Evolutionary conservation across 257 asterid genomes (phyloP).

Genomic region (Salvia hispanica): DNA sequence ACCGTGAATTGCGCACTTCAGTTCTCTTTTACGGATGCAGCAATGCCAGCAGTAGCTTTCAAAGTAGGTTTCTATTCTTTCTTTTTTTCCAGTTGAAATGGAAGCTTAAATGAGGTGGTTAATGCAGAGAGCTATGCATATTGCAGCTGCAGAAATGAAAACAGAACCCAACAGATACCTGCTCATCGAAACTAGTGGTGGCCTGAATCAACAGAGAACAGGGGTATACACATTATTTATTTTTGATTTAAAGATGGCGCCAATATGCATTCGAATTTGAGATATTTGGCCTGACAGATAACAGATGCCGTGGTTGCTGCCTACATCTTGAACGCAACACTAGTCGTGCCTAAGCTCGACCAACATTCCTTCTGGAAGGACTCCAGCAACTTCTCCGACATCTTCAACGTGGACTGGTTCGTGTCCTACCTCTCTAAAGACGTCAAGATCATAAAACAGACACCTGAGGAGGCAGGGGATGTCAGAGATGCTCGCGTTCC

Average conservation of each 20-base stretch:
- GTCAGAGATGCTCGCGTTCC: slow-evolving; percentile 54
- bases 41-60: slow-evolving; percentile 44
- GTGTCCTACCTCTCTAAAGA: slow-evolving; percentile 48
- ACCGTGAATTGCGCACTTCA: slow-evolving; percentile 47
- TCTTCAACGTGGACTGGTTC: slow-evolving; percentile 65
- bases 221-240: slow-evolving; percentile 45
- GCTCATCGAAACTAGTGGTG: slow-evolving; percentile 76
- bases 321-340: slow-evolving; percentile 64
- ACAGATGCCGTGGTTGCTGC: slow-evolving; percentile 80
- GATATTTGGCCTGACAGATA: slow-evolving; percentile 42
- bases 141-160: slow-evolving; percentile 51
- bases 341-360: slow-evolving; percentile 68
- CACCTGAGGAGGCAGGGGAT: slow-evolving; percentile 46
- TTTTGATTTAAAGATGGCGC: no score
- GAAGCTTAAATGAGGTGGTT: background rate
- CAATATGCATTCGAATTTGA: no score
- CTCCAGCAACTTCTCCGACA: slow-evolving; percentile 75
- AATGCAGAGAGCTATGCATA: background rate
- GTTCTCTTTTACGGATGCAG: slow-evolving; percentile 60
- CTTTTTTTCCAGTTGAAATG: background rate
- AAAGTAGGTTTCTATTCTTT: slow-evolving; percentile 22
- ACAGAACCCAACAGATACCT: slow-evolving; percentile 55
- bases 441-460: slow-evolving; percentile 50
- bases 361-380: slow-evolving; percentile 75
- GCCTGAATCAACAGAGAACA: slow-evolving; percentile 78